Conservation (phyloP, 148 eudicot species). For the Chenopodium album region DNA sequence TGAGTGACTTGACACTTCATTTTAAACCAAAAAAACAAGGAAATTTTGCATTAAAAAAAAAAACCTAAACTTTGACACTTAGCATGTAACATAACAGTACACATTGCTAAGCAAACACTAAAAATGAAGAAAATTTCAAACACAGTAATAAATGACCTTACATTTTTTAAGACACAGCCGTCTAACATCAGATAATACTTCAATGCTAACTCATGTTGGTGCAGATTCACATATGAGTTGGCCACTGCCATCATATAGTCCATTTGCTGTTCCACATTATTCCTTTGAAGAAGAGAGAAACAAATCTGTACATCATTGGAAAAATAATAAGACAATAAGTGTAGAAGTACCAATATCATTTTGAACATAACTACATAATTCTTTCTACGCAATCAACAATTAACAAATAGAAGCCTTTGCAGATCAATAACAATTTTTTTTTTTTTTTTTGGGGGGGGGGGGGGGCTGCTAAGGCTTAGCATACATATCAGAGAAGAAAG, state of each 20-base stretch:
- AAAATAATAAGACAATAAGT: slow-evolving; percentile 10
- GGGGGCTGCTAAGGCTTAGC: background rate
- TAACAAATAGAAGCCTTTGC: background rate
- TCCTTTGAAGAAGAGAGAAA: slow-evolving; percentile 50
- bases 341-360: background rate
- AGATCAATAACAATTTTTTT: background rate
- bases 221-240: slow-evolving; percentile 48
- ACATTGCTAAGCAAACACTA: background rate
- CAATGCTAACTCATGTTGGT: slow-evolving; percentile 62
- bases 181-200: slow-evolving; percentile 71
- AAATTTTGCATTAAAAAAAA: background rate
- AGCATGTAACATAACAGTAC: background rate
- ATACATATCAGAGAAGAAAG: background rate
- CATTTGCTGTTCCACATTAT: slow-evolving; percentile 38
- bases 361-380: background rate
- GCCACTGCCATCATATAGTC: slow-evolving; percentile 61
- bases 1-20: background rate
- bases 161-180: slow-evolving; percentile 42
- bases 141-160: slow-evolving; percentile 29
- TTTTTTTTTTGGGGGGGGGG: no score
- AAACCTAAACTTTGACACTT: background rate
- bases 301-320: slow-evolving; percentile 46
- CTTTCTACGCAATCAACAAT: background rate
- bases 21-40: background rate
- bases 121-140: background rate